A percentile compares a stretch with the other conserved stretches of the same genome.
Evolutionary conservation across 129 eudicot genomes (phyloP).

Genomic region (Centrapalus pauciflorus): DNA sequence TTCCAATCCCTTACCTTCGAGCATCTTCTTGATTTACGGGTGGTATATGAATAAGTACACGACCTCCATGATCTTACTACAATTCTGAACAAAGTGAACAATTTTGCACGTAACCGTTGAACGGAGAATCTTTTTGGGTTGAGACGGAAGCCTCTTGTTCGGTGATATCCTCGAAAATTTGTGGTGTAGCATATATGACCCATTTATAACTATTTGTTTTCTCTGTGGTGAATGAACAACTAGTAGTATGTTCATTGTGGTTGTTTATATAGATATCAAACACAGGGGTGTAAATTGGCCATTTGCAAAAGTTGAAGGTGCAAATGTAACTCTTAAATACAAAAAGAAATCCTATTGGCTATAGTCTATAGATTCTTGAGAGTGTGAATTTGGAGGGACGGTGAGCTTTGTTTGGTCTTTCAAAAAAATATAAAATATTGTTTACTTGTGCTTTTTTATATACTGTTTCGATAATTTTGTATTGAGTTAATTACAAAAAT

Average conservation of each 20-base stretch:
- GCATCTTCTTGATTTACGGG: background rate
- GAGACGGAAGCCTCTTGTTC: slow-evolving; percentile 52
- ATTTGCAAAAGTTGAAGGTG: background rate
- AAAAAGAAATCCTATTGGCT: background rate
- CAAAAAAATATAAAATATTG: no score
- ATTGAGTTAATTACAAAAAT: no score
- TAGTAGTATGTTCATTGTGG: background rate
- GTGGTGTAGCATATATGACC: slow-evolving; percentile 39
- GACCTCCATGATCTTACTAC: slow-evolving; percentile 42
- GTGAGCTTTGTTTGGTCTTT: slow-evolving; percentile 4
- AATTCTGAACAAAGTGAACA: slow-evolving; percentile 39
- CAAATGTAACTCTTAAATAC: background rate
- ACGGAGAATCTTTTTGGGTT: slow-evolving; percentile 51
- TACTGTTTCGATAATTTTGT: no score
- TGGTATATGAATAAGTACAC: background rate
- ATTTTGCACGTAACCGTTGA: slow-evolving; percentile 45
- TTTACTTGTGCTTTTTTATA: no score
- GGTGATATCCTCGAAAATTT: slow-evolving; percentile 32
- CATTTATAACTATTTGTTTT: slow-evolving; percentile 16
- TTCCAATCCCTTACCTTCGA: slow-evolving; percentile 7
- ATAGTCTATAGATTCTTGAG: slow-evolving; percentile 4
- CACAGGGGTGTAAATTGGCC: slow-evolving; percentile 12
- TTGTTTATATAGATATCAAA: slow-evolving; percentile 19
- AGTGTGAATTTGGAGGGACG: slow-evolving; percentile 18
- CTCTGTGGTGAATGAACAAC: slow-evolving; percentile 1